These are phyloP conservation scores for Penicillium janthinellum DNA, from an alignment of 2,329 filamentous ascomycete genomes.

Conservation along the genomic window DNA sequence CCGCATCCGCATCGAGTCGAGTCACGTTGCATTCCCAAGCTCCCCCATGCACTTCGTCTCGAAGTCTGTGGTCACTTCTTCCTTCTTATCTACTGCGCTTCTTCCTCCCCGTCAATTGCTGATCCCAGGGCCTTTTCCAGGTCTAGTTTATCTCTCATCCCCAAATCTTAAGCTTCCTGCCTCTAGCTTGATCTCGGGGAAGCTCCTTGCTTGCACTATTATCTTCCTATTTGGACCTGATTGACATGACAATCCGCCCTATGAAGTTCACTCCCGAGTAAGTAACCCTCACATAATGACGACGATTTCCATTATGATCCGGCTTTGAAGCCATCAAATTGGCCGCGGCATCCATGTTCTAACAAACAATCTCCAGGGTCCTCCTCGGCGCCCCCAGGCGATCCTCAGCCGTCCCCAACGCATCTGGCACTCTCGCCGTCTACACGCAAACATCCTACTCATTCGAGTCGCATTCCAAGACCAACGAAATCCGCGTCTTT, in stretches of 20 bases:
- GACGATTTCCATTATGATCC: too few species aligned
- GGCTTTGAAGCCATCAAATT: not conserved
- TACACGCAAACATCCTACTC: slow-evolving; percentile 54
- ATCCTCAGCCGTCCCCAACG: slow-evolving; percentile 48
- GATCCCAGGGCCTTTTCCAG: not conserved
- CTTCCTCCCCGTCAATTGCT: not conserved
- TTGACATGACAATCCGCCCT: slow-evolving; percentile 44
- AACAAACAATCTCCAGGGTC: slow-evolving; percentile 35
- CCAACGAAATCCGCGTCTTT: slow-evolving; percentile 49
- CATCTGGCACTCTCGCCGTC: slow-evolving; percentile 49
- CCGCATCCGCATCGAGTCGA: slow-evolving; percentile 19
- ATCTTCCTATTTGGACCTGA: slow-evolving; percentile 18
- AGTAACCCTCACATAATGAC: slow-evolving; percentile 10
- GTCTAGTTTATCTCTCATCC: not conserved
- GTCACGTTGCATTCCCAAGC: slow-evolving; percentile 15
- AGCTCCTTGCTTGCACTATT: slow-evolving; percentile 23
- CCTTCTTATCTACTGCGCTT: not conserved
- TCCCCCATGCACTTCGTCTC: not conserved
- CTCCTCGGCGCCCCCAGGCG: slow-evolving; percentile 51
- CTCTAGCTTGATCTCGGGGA: slow-evolving; percentile 2
- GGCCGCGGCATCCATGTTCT: not conserved
- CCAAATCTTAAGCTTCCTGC: not conserved
- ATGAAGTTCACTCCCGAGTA: slow-evolving; percentile 49
- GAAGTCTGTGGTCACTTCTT: not conserved
- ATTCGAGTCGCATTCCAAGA: slow-evolving; percentile 52